Conservation (phyloP, 139 green algal genomes). For the Coelastrella sp. region DNA sequence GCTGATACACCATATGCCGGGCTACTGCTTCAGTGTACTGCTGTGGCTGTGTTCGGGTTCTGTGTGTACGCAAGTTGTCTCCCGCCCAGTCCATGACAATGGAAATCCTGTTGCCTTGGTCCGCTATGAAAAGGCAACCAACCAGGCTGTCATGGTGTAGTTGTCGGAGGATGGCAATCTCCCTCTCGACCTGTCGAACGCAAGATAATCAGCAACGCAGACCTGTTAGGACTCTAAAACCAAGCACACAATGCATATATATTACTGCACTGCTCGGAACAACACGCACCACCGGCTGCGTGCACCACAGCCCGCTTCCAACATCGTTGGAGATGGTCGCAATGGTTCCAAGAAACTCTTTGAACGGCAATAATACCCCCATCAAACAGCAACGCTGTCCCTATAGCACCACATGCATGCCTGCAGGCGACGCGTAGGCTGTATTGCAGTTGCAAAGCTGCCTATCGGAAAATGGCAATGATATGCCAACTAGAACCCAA, state of each 20-base stretch:
- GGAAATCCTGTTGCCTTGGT: conserved; percentile 39
- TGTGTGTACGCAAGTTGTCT: conserved; percentile 31
- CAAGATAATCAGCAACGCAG: neutral
- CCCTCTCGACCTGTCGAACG: conserved; percentile 39
- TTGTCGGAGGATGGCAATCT: conserved; percentile 41
- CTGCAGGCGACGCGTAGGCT: neutral
- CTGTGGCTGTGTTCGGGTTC: neutral
- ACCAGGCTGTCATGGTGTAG: conserved; percentile 42
- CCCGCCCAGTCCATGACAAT: conserved; percentile 49
- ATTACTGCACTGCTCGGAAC: no score
- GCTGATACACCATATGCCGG: conserved; percentile 49
- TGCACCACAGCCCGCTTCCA: neutral
- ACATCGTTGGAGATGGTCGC: neutral
- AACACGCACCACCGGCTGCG: neutral
- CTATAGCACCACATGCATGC: no score
- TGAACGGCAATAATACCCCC: neutral
- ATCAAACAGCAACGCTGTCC: no score
- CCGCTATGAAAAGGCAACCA: conserved; percentile 35
- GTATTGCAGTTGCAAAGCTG: neutral
- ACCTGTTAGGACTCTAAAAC: neutral
- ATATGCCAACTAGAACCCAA: no score
- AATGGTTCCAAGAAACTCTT: neutral
- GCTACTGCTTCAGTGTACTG: conserved; percentile 39
- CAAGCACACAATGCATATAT: no score
- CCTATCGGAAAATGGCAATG: no score